Evolutionary conservation across 805 yeast genomes (phyloP), one percentile per base, ranked within the genome.

Genomic region (Kazachstania martiniae): DNA sequence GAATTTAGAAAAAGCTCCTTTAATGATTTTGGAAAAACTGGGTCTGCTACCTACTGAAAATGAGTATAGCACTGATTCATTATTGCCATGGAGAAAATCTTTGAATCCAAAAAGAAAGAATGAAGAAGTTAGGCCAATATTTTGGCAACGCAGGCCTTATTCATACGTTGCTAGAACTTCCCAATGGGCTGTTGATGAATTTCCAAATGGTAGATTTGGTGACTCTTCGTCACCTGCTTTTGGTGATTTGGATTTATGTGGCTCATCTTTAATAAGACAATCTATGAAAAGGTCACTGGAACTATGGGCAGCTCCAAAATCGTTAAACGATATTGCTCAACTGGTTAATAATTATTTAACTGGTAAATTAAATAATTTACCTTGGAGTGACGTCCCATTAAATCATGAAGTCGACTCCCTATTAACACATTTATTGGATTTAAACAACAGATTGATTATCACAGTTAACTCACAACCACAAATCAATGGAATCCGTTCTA

Each of bases 121-220:
- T 39, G 95, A 87, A 57, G 62, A 78, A 21, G 87, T 89, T 31
- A 74, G 95, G 51, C 97, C 97, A 12, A 89, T 89, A 40, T 89
- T 89, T 59, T 89, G 97, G 97, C 81, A 84, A 54, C 81, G 85
- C 57, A 74, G 96, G 63, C 87, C 87, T 49, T 81, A 80, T 57
- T 77, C 94, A 12, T 89, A 89, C 55, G 75, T 85, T 39, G 72
- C 85, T 29, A 71, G 97, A 57, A 89, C 96, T 7, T 74, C 91
- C 17, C 78, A 80, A 36, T 91, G 98, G 57, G 46, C 54, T 3
- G 53, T 40, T 86, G 98, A 91, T 61, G 98, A 91, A 58, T 91
- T 89, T 52, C 98, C 98, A 32, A 91, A 89, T 58, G 98, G 98
- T 39, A 70, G 98, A 62, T 91, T 95, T 87, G 98, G 98, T 49